phyloP scores from a whole-genome alignment of 768 basidiomycete species.

The Melanogaster broomeanus region DNA sequence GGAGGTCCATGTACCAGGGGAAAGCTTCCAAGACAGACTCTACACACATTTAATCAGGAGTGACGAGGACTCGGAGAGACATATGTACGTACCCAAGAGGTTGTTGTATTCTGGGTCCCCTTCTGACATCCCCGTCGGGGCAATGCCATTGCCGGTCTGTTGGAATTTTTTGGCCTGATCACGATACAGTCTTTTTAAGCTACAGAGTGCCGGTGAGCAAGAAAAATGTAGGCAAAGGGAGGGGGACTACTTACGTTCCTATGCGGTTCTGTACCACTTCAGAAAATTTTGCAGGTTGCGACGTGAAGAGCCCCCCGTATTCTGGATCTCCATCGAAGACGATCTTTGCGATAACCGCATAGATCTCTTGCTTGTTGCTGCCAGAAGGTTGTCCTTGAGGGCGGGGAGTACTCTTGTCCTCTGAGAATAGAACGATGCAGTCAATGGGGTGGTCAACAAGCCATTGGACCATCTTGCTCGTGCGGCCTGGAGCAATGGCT shows the following conservation, averaged over 20 bases:
- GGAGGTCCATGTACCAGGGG: neutral
- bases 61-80: too few species aligned
- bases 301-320: neutral
- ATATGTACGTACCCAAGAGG: too few species aligned
- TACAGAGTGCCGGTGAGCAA: too few species aligned
- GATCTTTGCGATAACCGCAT: neutral
- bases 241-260: too few species aligned
- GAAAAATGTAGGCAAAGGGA: too few species aligned
- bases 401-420: neutral
- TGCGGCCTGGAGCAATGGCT: neutral
- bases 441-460: neutral
- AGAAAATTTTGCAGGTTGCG: neutral
- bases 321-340: neutral
- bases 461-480: neutral
- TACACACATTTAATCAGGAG: neutral
- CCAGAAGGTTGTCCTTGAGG: neutral
- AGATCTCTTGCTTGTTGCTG: neutral
- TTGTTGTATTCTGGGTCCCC: too few species aligned
- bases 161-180: too few species aligned
- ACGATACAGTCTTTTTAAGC: too few species aligned
- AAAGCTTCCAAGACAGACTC: neutral
- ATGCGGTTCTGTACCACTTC: too few species aligned
- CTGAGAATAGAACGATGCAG: neutral
- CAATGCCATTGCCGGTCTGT: too few species aligned
- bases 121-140: too few species aligned